These are phyloP conservation scores for Sideroxylon spinosum DNA, from an alignment of 179 eudicot genomes.

Conservation along the genomic window DNA sequence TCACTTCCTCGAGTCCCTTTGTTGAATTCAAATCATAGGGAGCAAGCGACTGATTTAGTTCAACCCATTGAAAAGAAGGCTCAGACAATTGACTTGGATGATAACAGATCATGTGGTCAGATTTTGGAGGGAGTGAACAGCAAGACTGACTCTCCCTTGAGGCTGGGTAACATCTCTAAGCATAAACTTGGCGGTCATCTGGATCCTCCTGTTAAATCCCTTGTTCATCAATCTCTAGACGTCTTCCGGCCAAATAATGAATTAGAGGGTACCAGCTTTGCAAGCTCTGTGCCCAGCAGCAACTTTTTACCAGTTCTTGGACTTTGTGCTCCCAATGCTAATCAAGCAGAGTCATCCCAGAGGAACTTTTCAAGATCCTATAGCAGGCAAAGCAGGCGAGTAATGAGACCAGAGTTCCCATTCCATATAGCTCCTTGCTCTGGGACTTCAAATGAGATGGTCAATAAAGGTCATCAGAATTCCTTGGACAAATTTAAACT, in stretches of 20 bases:
- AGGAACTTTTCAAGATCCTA: conserved; percentile 42
- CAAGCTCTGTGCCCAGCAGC: conserved; percentile 26
- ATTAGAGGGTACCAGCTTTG: conserved; percentile 25
- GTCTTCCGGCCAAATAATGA: conserved; percentile 27
- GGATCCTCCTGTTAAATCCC: conserved; percentile 26
- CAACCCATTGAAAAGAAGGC: conserved; percentile 37
- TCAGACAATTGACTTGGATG: conserved; percentile 28
- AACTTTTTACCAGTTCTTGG: conserved; percentile 69
- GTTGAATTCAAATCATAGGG: conserved; percentile 24
- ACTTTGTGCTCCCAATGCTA: conserved; percentile 94
- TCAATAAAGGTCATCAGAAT: conserved; percentile 32
- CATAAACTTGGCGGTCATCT: conserved; percentile 29
- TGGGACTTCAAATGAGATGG: conserved; percentile 37
- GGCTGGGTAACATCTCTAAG: conserved; percentile 33
- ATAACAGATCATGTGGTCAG: conserved; percentile 28
- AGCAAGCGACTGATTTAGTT: conserved; percentile 22
- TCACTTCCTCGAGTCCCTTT: conserved; percentile 25
- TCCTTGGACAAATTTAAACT: conserved; percentile 29
- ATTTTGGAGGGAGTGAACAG: conserved; percentile 24
- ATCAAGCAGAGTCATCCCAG: conserved; percentile 45
- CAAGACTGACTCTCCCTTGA: conserved; percentile 31
- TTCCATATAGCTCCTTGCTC: conserved; percentile 36
- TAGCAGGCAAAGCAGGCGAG: conserved; percentile 47
- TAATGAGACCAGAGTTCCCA: conserved; percentile 43
- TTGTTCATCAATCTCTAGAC: conserved; percentile 27